Conservation (phyloP, 2,329 filamentous ascomycete species). For the Orbilia brochopaga region DNA sequence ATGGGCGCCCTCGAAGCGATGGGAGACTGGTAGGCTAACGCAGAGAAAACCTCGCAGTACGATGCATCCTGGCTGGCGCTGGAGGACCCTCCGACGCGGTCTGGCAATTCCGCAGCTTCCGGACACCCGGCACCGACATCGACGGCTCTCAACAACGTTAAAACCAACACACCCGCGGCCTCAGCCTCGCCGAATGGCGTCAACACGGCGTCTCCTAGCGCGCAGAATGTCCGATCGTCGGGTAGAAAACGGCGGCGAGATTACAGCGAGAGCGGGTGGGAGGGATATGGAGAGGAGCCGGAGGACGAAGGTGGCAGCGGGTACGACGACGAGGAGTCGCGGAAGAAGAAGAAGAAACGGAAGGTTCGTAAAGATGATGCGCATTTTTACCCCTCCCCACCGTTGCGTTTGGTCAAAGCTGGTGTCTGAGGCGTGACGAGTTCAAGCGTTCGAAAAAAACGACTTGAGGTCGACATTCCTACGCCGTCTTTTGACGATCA, state of each 20-base stretch:
- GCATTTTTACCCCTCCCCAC: conserved; percentile 19
- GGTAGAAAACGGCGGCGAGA: conserved; percentile 45
- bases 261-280: conserved; percentile 51
- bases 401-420: conserved; percentile 38
- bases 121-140: conserved; percentile 32
- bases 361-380: conserved; percentile 44
- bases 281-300: conserved; percentile 60
- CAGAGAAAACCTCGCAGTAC: conserved; percentile 50
- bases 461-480: conserved; percentile 30
- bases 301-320: conserved; percentile 60
- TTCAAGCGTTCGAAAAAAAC: conserved; percentile 44
- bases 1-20: not conserved
- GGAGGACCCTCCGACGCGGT: conserved; percentile 52
- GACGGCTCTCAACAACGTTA: conserved; percentile 33
- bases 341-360: conserved; percentile 52
- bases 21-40: conserved; percentile 20
- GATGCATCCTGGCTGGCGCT: conserved; percentile 54
- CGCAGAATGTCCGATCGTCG: conserved; percentile 38
- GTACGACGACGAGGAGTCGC: conserved; percentile 58
- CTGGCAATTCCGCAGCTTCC: conserved; percentile 32
- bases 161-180: conserved; percentile 35
- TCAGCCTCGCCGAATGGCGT: conserved; percentile 41
- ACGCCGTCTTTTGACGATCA: conserved; percentile 15
- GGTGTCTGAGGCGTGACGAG: conserved; percentile 33
- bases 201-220: conserved; percentile 45